Evolutionary conservation across 371 early-diverging fungal species (phyloP), one percentile per base, ranked within the genome.

Genomic region (Rhizopus delemar): DNA sequence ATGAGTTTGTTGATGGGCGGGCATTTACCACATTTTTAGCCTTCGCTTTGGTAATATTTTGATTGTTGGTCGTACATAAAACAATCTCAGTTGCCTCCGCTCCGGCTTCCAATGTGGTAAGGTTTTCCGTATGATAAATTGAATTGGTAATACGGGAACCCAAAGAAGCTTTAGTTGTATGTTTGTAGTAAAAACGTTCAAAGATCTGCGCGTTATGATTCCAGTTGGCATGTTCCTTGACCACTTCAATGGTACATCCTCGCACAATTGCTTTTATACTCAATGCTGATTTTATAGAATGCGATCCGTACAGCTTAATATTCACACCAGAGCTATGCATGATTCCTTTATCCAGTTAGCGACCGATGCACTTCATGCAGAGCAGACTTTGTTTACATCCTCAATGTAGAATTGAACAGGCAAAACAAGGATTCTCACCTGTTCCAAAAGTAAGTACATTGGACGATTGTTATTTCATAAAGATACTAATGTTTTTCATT

Each of bases 181-280:
- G 16, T 46, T 28, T 46, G n/a, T 46, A 49, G 11, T 46, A 34
- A 35, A 29, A n/a, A 16, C 46, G 32, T 4, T 45, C 45, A 15
- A 31, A 56, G 1, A 34, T 34, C n/a, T 35, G 33, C 3, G 46
- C 34, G 12, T 39, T 57, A 0, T 13, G 8, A 31, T 46, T 59
- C 53, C 60, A 59, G 31, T 53, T 53, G 1, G 41, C 54, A 49
- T 54, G 53, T 34, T 29, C 4, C 29, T 60, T 60, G 22, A 49
- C 48, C n/a, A 39, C 33, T 0, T 41, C 0, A 15, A 60, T 49
- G 1, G 32, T 1, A 2, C 0, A 1, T 12, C 55, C 56, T 0
- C 35, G 12, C 16, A 34, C 16, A 3, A 61, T 39, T 0, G 55
- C 55, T 13, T 61, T 54, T 0, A 51, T 61, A 7, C 55, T 55